Base-by-base conservation (phyloP, 106 monocot species). In the Acanthochlamys bracteata region DNA sequence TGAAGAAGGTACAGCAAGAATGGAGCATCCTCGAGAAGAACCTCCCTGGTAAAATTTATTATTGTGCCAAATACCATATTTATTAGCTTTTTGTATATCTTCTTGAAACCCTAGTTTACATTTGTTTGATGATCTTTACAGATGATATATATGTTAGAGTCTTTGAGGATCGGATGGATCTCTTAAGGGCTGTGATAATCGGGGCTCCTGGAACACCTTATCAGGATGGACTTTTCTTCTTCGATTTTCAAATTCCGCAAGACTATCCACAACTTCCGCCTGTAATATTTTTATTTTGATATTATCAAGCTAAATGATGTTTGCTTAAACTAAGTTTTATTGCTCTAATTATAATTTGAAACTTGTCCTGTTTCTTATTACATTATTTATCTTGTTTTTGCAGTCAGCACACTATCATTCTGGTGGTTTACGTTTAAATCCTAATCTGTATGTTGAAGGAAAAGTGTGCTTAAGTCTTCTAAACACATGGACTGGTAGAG, bases 151-250 rank as follows among this genome's bases (percentile, higher is more conserved):
- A 81, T 67, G 98, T 98, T 16, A 74, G 92, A 77, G 92, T 77
- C 76, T 98, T 81, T 79, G 98, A 98, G 71, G 83, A 98, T 10
- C 82, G 88, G 11, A 98, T 98, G 85, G 98, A 98, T 71, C 83
- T 98, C 25, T 62, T 98, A 63, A 83, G 98, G 70, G 88, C 89
- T 57, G 98, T 89, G 22, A 98, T 98, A 61, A 51, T 98, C 66
- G 98, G 98, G 25, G 98, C 88, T 46, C 74, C 73, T 81, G 98
- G 88, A 71, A 98, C 98, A 53, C 98, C 98, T 9, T 98, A 98
- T 59, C 98, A 98, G 66, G 98, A 98, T 69, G 98, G 98, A 11
- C 85, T 98, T 71, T 98, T 98, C 88, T 92, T 98, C 76, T 92
- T 98, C 69, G 98, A 98, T 64, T 98, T 98, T 62, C 76, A 79